Evolutionary conservation across 179 eudicot species (phyloP), one percentile per base, ranked within the genome.

Genomic region (Nepenthes alata): DNA sequence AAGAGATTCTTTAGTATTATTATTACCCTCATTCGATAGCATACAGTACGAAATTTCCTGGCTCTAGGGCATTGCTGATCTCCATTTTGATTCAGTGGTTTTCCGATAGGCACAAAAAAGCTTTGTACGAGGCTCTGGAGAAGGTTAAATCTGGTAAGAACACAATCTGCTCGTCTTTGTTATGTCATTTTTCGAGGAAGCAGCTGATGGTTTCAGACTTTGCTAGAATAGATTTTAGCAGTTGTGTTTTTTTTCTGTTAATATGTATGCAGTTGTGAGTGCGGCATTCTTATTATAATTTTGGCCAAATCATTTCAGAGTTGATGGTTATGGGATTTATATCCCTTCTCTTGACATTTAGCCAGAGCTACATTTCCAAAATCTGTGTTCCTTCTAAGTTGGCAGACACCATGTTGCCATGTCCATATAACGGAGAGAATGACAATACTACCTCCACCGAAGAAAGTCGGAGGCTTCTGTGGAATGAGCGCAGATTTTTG

Each of bases 261-360:
- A 11, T 13, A 49, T 49, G 7, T 3, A 49, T 49, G 52, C 11
- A 4, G n/a, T 49, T 9, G n/a, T 49, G 52, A 49, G n/a, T 2
- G 11, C n/a, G 52, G n/a, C n/a, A 9, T 9, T 49, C 52, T 3
- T 49, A 49, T 49, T 13, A 11, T 49, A 49, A 49, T 13, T 47
- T 6, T 47, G 25, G 25, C 25, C 25, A 25, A 25, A 55, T 16
- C 4, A 41, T 41, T 51, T 53, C 84, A 91, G 98, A 91, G 78
- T 81, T 89, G 83, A 91, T 91, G 98, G 70, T 86, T 49, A 69
- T 91, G 44, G 98, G 98, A 58, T 91, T 91, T 76, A 91, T 91
- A 36, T 91, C 98, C 11, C 82, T 91, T 9, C 56, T 82, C 11
- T 78, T 91, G 71, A 91, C 95, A 66, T 91, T 91, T 68, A 72